Evolutionary conservation across 2,329 filamentous ascomycete species (phyloP).

Genomic region (Acephala macrosclerotiorum): DNA sequence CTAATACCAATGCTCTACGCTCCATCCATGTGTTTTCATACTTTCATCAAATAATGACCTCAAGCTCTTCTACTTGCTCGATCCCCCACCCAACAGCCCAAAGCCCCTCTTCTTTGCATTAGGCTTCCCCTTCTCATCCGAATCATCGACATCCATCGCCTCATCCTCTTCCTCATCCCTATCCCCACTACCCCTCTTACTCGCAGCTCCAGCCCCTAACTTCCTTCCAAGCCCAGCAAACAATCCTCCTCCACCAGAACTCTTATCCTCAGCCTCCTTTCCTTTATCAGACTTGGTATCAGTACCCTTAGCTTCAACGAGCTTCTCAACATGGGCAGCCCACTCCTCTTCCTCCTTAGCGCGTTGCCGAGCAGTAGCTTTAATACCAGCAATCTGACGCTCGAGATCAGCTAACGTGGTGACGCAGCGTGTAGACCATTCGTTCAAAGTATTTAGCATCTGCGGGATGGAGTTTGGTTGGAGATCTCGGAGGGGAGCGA

Average conservation of each 20-base stretch:
- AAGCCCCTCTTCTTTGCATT: slow-evolving; percentile 58
- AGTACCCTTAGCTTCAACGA: slow-evolving; percentile 50
- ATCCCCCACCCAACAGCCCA: slow-evolving; percentile 21
- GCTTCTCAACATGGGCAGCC: slow-evolving; percentile 38
- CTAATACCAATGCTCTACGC: background rate
- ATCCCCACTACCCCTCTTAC: slow-evolving; percentile 43
- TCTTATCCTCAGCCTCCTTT: slow-evolving; percentile 49
- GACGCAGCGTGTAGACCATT: slow-evolving; percentile 83
- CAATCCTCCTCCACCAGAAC: slow-evolving; percentile 59
- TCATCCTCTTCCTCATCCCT: slow-evolving; percentile 55
- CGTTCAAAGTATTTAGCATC: slow-evolving; percentile 72
- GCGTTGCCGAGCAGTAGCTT: slow-evolving; percentile 60
- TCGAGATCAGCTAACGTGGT: slow-evolving; percentile 78
- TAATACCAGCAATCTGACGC: slow-evolving; percentile 73
- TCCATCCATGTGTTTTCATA: background rate
- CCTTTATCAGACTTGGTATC: slow-evolving; percentile 40
- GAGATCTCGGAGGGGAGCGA: slow-evolving; percentile 87
- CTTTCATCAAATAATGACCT: slow-evolving; percentile 2
- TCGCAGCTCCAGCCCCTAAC: slow-evolving; percentile 32
- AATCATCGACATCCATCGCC: slow-evolving; percentile 66
- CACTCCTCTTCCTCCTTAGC: slow-evolving; percentile 50
- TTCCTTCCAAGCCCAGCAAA: slow-evolving; percentile 47
- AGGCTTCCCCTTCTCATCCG: slow-evolving; percentile 56
- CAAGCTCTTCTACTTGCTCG: slow-evolving; percentile 16
- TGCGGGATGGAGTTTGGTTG: slow-evolving; percentile 73